A percentile compares a stretch with the other conserved stretches of the same genome.
Evolutionary conservation across 2,329 filamentous ascomycete genomes (phyloP).

Genomic region (Diaporthe vexans): DNA sequence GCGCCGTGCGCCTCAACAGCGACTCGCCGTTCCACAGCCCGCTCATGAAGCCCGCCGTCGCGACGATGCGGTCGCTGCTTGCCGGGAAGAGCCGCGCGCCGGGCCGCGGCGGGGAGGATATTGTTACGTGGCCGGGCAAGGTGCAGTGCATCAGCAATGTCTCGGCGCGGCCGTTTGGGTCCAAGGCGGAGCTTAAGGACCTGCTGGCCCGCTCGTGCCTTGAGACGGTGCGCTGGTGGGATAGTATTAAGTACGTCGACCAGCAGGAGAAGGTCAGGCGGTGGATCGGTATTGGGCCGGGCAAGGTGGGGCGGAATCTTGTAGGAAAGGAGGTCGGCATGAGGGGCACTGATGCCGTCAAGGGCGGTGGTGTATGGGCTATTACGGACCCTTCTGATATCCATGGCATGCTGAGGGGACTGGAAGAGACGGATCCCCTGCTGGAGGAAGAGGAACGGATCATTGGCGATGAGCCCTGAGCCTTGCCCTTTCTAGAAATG

Average conservation of each 20-base stretch:
- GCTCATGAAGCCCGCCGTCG: slow-evolving; percentile 88
- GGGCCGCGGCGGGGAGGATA: slow-evolving; percentile 70
- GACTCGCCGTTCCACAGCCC: slow-evolving; percentile 93
- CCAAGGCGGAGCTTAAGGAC: slow-evolving; percentile 81
- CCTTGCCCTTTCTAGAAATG: not conserved
- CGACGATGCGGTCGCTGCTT: slow-evolving; percentile 79
- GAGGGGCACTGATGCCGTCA: slow-evolving; percentile 81
- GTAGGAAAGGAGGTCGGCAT: slow-evolving; percentile 97
- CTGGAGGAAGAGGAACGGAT: slow-evolving; percentile 61
- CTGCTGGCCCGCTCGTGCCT: slow-evolving; percentile 84
- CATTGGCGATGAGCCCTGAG: slow-evolving; percentile 41
- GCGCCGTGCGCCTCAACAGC: slow-evolving; percentile 87
- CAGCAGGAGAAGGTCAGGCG: slow-evolving; percentile 84
- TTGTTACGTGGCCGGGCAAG: slow-evolving; percentile 80
- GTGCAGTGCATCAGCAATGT: slow-evolving; percentile 91
- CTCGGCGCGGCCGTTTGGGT: slow-evolving; percentile 81
- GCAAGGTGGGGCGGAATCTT: slow-evolving; percentile 92
- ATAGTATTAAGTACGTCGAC: slow-evolving; percentile 90
- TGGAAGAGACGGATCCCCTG: slow-evolving; percentile 74
- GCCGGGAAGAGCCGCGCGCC: slow-evolving; percentile 68
- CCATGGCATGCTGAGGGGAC: slow-evolving; percentile 74
- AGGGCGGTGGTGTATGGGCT: slow-evolving; percentile 93
- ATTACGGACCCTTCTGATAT: slow-evolving; percentile 85
- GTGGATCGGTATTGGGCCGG: slow-evolving; percentile 94
- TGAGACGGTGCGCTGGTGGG: slow-evolving; percentile 96